Percentiles rank a stretch among this genome's conserved stretches.
Evolutionary conservation across 495 filamentous ascomycete genomes (phyloP).

Genomic region (Corynascus novoguineensis): DNA sequence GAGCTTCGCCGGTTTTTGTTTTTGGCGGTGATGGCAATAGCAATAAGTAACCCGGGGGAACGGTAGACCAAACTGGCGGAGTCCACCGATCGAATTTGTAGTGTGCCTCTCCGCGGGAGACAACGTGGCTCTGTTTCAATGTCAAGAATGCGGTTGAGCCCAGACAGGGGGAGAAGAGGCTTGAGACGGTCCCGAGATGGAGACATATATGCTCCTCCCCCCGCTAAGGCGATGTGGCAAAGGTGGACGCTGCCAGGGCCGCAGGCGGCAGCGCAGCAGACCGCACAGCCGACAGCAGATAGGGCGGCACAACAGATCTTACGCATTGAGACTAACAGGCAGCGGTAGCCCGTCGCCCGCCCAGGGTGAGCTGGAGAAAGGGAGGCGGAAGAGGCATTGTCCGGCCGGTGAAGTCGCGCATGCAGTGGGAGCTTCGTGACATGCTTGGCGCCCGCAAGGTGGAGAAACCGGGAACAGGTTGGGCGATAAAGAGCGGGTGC

Average conservation of each 20-base stretch:
- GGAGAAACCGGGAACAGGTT: slow-evolving; percentile 21
- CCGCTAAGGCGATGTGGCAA: slow-evolving; percentile 24
- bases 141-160: slow-evolving; percentile 10
- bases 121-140: slow-evolving; percentile 15
- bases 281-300: background rate
- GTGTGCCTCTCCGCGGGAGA: slow-evolving; percentile 1
- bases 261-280: slow-evolving; percentile 7
- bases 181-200: slow-evolving; percentile 23
- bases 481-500: slow-evolving; percentile 22
- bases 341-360: slow-evolving; percentile 6
- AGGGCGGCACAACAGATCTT: slow-evolving; percentile 12
- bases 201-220: slow-evolving; percentile 32
- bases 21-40: slow-evolving; percentile 20
- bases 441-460: slow-evolving; percentile 14
- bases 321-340: background rate
- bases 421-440: slow-evolving; percentile 26
- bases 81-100: slow-evolving; percentile 15
- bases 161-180: slow-evolving; percentile 10
- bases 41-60: slow-evolving; percentile 18
- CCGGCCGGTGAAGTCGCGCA: slow-evolving; percentile 24
- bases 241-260: slow-evolving; percentile 26
- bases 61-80: slow-evolving; percentile 19
- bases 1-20: slow-evolving; percentile 30
- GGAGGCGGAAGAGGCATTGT: slow-evolving; percentile 9
- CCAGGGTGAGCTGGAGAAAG: slow-evolving; percentile 16